These are phyloP conservation scores for Alternaria sp. DNA, from an alignment of 2,329 filamentous ascomycete species.

Conservation along the genomic window DNA sequence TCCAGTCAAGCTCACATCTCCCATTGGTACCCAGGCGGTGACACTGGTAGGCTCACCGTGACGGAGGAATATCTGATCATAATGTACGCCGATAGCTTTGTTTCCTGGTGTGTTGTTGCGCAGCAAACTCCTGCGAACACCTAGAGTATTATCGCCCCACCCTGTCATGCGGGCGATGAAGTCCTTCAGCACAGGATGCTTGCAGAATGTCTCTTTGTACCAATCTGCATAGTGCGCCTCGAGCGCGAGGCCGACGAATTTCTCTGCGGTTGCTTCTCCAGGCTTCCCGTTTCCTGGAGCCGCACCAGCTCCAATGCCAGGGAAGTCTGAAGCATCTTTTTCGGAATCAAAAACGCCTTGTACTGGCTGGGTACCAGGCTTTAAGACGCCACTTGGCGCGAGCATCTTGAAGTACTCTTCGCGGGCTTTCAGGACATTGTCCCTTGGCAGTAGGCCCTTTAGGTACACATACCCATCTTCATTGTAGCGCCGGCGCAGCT, in stretches of 20 bases:
- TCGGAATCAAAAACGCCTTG: slow-evolving; percentile 63
- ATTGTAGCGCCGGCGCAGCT: slow-evolving; percentile 58
- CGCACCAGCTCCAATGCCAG: slow-evolving; percentile 64
- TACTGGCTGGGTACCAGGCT: slow-evolving; percentile 56
- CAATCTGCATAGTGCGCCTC: slow-evolving; percentile 59
- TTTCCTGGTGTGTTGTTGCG: slow-evolving; percentile 66
- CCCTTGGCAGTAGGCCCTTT: slow-evolving; percentile 63
- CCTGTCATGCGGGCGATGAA: slow-evolving; percentile 63
- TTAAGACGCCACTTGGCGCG: slow-evolving; percentile 63
- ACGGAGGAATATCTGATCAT: slow-evolving; percentile 66
- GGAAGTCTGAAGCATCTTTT: slow-evolving; percentile 56
- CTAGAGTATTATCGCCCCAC: slow-evolving; percentile 61
- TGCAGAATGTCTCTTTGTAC: slow-evolving; percentile 63
- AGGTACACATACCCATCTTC: slow-evolving; percentile 65
- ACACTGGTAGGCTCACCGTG: slow-evolving; percentile 64
- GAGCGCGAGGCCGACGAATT: slow-evolving; percentile 62
- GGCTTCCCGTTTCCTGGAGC: slow-evolving; percentile 44
- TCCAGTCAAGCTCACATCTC: slow-evolving; percentile 62
- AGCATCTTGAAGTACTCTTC: slow-evolving; percentile 64
- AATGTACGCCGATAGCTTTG: slow-evolving; percentile 68
- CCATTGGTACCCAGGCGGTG: slow-evolving; percentile 67
- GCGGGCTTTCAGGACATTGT: slow-evolving; percentile 63
- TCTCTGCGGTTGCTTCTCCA: slow-evolving; percentile 51
- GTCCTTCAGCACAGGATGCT: slow-evolving; percentile 59
- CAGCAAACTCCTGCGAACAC: slow-evolving; percentile 60